These are phyloP conservation scores for Termitomyces sp. DNA, from an alignment of 768 basidiomycete genomes.

Conservation along the genomic window DNA sequence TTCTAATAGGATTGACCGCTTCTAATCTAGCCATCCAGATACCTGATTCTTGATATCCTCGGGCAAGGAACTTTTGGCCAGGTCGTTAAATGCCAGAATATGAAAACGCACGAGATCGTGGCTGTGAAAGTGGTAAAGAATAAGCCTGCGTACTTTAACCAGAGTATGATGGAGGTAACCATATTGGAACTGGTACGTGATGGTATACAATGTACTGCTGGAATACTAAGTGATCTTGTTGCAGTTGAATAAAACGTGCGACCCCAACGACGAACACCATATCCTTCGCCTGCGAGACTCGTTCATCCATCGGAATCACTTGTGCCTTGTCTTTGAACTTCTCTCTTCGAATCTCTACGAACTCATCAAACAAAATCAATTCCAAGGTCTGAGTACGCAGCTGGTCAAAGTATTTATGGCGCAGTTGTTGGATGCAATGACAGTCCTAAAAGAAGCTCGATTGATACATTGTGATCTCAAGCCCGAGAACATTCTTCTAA, in stretches of 20 bases:
- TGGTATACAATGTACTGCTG: neutral
- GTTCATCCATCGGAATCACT: constrained; percentile 93
- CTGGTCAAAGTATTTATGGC: constrained; percentile 99
- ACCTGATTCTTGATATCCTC: constrained; percentile 95
- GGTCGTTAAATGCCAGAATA: constrained; percentile 99
- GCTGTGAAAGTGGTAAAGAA: constrained; percentile 99
- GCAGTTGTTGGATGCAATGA: constrained; percentile 88
- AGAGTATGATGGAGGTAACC: constrained; percentile 99
- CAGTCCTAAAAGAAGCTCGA: constrained; percentile 90
- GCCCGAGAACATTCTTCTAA: constrained; percentile 96
- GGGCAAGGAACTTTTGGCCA: constrained; percentile 99
- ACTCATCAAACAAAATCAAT: constrained; percentile 99
- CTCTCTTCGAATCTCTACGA: constrained; percentile 98
- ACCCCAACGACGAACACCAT: constrained; percentile 94
- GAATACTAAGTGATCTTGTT: constrained; percentile 5
- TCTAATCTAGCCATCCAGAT: constrained; percentile 42
- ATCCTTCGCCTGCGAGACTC: constrained; percentile 92
- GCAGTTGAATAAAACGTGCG: constrained; percentile 90
- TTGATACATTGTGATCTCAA: constrained; percentile 98
- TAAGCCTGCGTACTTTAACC: constrained; percentile 99
- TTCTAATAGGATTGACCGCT: constrained; percentile 5
- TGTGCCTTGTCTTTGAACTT: constrained; percentile 97
- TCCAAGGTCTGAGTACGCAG: constrained; percentile 93
- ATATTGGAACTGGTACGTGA: constrained; percentile 86
- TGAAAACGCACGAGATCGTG: constrained; percentile 98